These are phyloP conservation scores for Neopestalotiopsis clavispora DNA, from an alignment of 2,329 filamentous ascomycete species.

Conservation along the genomic window DNA sequence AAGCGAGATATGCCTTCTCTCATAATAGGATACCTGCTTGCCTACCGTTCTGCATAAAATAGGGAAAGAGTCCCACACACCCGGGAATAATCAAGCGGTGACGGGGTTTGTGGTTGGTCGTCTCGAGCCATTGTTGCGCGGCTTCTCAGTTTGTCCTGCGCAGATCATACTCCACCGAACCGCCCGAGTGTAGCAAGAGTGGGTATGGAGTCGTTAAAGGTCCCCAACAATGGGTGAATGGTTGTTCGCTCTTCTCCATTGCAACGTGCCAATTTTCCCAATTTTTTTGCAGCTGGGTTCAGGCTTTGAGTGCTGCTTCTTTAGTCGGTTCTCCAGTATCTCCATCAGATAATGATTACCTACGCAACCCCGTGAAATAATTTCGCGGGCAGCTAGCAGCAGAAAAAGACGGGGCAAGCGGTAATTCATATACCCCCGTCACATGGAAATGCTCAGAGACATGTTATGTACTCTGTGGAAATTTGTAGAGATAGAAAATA, in stretches of 20 bases:
- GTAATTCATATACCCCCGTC: too few relatives aligned
- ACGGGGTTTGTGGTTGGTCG: not conserved
- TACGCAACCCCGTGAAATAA: not conserved
- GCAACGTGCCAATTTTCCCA: not conserved
- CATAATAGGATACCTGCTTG: not conserved
- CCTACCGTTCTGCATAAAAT: not conserved
- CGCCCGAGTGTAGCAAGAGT: not conserved
- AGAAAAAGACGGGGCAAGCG: not conserved
- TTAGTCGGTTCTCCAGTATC: not conserved
- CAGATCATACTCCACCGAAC: not conserved
- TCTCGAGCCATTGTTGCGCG: not conserved
- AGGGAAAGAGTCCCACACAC: not conserved
- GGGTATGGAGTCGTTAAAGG: not conserved
- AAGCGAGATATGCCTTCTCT: not conserved
- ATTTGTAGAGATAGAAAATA: too few relatives aligned
- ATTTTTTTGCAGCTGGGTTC: not conserved
- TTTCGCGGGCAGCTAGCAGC: not conserved
- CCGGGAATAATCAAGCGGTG: conserved; percentile 1
- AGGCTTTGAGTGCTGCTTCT: not conserved
- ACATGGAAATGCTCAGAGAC: too few relatives aligned
- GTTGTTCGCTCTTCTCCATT: not conserved
- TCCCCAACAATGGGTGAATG: not conserved
- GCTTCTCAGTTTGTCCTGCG: not conserved
- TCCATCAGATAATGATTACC: not conserved
- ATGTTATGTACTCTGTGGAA: too few relatives aligned